A percentile compares a stretch with the other conserved stretches of the same genome.
phyloP scores from a whole-genome alignment of 306 rosid species.

The Cucurbita maxima region DNA sequence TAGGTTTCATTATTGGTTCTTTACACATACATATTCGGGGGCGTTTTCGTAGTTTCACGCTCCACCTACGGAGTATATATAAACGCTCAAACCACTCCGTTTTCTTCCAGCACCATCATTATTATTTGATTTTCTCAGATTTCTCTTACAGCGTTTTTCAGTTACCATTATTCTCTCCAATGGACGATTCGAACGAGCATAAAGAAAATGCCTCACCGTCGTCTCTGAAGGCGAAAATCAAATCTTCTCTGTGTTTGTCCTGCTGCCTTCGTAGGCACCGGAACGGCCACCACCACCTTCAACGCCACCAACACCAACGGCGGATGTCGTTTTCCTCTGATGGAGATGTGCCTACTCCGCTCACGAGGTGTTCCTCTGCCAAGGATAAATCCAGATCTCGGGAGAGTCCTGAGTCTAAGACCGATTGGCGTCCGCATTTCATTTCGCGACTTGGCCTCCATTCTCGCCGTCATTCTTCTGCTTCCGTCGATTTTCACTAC shows the following conservation, averaged over 20 bases:
- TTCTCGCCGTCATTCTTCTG: constrained; percentile 51
- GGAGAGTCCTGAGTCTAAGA: constrained; percentile 20
- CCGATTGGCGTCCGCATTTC: constrained; percentile 28
- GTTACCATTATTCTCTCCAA: background rate
- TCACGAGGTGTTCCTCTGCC: constrained; percentile 24
- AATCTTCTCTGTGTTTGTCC: constrained; percentile 5
- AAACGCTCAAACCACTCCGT: no score
- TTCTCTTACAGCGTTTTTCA: constrained; percentile 13
- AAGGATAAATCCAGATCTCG: constrained; percentile 18
- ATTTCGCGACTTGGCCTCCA: constrained; percentile 34
- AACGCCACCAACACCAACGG: background rate
- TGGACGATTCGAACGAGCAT: background rate
- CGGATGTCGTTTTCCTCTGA: background rate
- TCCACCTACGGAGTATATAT: no score
- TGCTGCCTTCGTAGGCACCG: constrained; percentile 1
- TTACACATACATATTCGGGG: no score
- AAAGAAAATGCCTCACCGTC: background rate
- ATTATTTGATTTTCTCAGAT: background rate
- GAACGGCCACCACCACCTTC: background rate
- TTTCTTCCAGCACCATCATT: background rate
- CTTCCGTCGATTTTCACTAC: constrained; percentile 41
- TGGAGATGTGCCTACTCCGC: constrained; percentile 1
- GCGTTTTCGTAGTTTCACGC: no score
- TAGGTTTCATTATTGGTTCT: no score
- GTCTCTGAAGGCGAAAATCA: background rate